These are phyloP conservation scores for Emergomyces africanus DNA, from an alignment of 2,329 filamentous ascomycete species.

Conservation along the genomic window DNA sequence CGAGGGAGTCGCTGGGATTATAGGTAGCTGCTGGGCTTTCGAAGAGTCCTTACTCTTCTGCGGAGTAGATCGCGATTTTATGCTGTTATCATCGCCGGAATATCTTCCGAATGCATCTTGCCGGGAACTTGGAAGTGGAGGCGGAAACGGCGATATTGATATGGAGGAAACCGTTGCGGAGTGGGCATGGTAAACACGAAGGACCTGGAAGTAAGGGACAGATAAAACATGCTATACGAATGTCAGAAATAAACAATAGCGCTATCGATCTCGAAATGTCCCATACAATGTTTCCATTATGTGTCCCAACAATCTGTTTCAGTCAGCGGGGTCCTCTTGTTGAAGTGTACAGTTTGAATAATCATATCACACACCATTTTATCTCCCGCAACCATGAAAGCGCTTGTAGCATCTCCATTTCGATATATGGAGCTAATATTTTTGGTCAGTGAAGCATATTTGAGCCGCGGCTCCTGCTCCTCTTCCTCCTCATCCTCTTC, in stretches of 20 bases:
- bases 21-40: slow-evolving; percentile 12
- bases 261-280: neutral
- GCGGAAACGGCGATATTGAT: slow-evolving; percentile 78
- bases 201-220: slow-evolving; percentile 63
- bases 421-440: slow-evolving; percentile 72
- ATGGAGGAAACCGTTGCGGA: slow-evolving; percentile 80
- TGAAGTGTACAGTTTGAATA: neutral
- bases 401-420: slow-evolving; percentile 88
- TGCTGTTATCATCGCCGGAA: slow-evolving; percentile 15
- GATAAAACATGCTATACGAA: slow-evolving; percentile 63
- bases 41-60: slow-evolving; percentile 21
- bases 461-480: slow-evolving; percentile 87
- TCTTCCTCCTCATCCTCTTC: slow-evolving; percentile 68
- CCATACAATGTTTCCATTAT: slow-evolving; percentile 90
- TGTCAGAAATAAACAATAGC: slow-evolving; percentile 9
- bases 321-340: slow-evolving; percentile 1
- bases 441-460: slow-evolving; percentile 78
- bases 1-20: slow-evolving; percentile 59
- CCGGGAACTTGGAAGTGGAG: slow-evolving; percentile 37
- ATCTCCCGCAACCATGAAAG: slow-evolving; percentile 81
- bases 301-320: slow-evolving; percentile 71
- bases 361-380: slow-evolving; percentile 61
- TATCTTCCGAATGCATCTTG: slow-evolving; percentile 25
- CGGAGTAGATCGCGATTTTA: slow-evolving; percentile 18
- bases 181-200: slow-evolving; percentile 86